Evolutionary conservation across 2,329 filamentous ascomycete species (phyloP).

Genomic region (Chlorencoelia australis): DNA sequence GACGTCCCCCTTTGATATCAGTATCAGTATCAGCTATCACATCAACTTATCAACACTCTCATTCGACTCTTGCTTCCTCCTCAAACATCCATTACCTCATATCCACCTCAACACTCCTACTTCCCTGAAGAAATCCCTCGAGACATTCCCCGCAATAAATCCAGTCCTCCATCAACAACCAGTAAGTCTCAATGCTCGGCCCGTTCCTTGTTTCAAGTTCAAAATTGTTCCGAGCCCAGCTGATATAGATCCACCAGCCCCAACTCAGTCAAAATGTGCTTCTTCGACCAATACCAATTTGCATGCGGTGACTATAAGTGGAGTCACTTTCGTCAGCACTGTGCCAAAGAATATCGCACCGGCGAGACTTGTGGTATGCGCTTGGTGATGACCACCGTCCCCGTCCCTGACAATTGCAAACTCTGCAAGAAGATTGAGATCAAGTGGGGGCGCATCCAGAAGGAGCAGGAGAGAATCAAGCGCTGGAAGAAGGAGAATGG

Average conservation of each 20-base stretch:
- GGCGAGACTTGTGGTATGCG: constrained; percentile 95
- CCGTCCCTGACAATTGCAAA: constrained; percentile 56
- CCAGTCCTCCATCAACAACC: constrained; percentile 9
- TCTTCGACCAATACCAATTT: constrained; percentile 85
- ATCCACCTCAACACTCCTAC: constrained; percentile 3
- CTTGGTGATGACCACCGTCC: constrained; percentile 67
- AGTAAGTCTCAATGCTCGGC: constrained; percentile 15
- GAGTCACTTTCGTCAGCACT: constrained; percentile 87
- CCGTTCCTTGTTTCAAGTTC: constrained; percentile 15
- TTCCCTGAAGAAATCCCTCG: not conserved
- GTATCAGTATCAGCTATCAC: constrained; percentile 20
- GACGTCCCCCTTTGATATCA: constrained; percentile 7
- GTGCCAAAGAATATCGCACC: constrained; percentile 87
- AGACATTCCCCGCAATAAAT: no score
- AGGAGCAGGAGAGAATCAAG: constrained; percentile 63
- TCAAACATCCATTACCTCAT: constrained; percentile 12
- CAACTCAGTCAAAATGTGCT: constrained; percentile 63
- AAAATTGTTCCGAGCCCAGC: no score
- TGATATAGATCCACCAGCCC: no score
- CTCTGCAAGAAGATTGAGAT: constrained; percentile 83
- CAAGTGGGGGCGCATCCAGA: constrained; percentile 64
- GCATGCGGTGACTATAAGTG: constrained; percentile 87
- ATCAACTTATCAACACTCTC: constrained; percentile 13
- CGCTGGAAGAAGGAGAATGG: constrained; percentile 62
- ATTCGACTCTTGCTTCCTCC: constrained; percentile 7